Base-by-base conservation (phyloP, 768 basidiomycete species). In the Chalciporus sphaerocephalus region DNA sequence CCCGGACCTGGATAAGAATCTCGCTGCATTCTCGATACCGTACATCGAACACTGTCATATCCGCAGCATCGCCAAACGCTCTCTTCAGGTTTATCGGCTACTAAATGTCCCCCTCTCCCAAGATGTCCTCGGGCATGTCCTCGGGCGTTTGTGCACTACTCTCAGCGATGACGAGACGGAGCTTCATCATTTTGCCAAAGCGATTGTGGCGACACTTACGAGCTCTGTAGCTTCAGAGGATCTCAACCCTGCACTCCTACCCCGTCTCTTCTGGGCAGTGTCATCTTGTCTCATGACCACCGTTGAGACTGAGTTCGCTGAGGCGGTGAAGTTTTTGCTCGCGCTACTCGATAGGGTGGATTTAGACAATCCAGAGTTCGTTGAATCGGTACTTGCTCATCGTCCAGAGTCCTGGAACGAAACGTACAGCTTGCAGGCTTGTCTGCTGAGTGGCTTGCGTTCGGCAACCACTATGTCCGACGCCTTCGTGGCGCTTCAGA, bases 21-120 rank as follows among this genome's bases (percentile, higher is more conserved):
- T 94, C 83, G 91, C 89, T 6, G 83, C 83, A 3, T 53, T 92
- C 23, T 87, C 89, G 9, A 67, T 96, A 46, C 68, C 74, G 22
- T 96, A 94, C 84, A 86, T 90, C 4, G 92, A 91, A 11, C 75
- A 84, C 2, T 95, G 92, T 57, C 86, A 89, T 13, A 90, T 92
- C 50, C 81, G 91, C 38, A 81, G 83, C 30, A 81, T 83, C 16
- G 92, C 94, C 3, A 90, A 88, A 68, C 79, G 92, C 24, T 94
- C 92, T 9, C 71, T 96, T 48, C 93, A 96, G 61, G 73, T 92
- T n/a, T 92, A 90, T 67, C 83, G 91, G 28, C 80, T 86, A 1
- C 70, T 96, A 17, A 78, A 81, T 59, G 86, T 91, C 0, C 72
- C 76, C 21, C 75, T 91, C 32, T 82, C 80, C 42, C 79, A 83